These are phyloP conservation scores for Bipolaris zeicola DNA, from an alignment of 2,329 filamentous ascomycete species.

Conservation along the genomic window DNA sequence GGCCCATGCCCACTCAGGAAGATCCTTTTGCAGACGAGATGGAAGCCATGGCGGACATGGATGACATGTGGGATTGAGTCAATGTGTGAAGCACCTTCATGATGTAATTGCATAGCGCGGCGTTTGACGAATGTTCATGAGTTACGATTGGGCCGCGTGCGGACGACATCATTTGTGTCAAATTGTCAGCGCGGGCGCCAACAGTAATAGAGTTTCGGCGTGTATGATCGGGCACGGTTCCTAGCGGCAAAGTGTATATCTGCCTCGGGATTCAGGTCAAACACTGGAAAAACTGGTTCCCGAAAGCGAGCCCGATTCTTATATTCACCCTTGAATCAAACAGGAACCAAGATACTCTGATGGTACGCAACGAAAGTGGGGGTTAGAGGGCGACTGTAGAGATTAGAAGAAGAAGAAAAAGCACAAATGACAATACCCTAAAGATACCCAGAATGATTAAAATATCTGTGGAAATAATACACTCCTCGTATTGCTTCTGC, in stretches of 20 bases:
- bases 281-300: neutral
- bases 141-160: neutral
- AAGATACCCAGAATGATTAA: too few relatives aligned
- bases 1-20: conserved; percentile 22
- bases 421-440: too few relatives aligned
- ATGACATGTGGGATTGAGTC: conserved; percentile 38
- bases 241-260: neutral
- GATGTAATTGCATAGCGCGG: conserved; percentile 31
- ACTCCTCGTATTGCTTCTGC: neutral
- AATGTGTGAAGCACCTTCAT: conserved; percentile 5
- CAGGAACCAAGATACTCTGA: too few relatives aligned
- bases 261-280: neutral
- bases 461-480: too few relatives aligned
- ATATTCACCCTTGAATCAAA: too few relatives aligned
- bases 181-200: neutral
- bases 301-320: neutral
- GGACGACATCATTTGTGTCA: neutral
- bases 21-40: conserved; percentile 49
- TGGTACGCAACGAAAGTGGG: too few relatives aligned
- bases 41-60: conserved; percentile 49
- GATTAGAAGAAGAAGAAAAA: too few relatives aligned
- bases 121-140: conserved; percentile 15
- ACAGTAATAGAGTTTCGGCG: neutral
- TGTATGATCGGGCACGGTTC: neutral
- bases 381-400: too few relatives aligned